These are phyloP conservation scores for Ceriops tagal DNA, from an alignment of 345 rosid species.

Conservation along the genomic window DNA sequence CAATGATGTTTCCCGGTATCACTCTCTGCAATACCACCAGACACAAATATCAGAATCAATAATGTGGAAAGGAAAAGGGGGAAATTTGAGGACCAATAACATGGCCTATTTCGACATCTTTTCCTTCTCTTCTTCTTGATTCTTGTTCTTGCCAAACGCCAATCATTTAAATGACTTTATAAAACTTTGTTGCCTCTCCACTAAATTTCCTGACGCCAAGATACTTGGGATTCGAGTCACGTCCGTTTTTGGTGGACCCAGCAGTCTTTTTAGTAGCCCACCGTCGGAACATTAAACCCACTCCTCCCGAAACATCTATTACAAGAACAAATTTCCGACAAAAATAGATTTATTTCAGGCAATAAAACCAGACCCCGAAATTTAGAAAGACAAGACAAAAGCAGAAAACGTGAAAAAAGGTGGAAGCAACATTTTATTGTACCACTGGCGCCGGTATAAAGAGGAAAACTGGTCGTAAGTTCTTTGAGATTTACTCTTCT, in stretches of 20 bases:
- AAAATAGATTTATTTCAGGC: not conserved
- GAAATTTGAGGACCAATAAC: too few species aligned
- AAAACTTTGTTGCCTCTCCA: slow-evolving; percentile 51
- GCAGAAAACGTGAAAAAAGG: not conserved
- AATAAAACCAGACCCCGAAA: not conserved
- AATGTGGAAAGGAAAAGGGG: too few species aligned
- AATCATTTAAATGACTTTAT: not conserved
- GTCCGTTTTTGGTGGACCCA: slow-evolving; percentile 85
- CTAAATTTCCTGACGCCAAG: slow-evolving; percentile 98
- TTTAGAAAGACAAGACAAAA: not conserved
- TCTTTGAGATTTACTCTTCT: slow-evolving; percentile 30
- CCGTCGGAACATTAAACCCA: slow-evolving; percentile 63
- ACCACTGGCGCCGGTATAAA: slow-evolving; percentile 21
- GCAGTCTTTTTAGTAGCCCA: slow-evolving; percentile 88
- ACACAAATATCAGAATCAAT: too few species aligned
- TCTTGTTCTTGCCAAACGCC: too few species aligned
- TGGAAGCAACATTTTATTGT: not conserved
- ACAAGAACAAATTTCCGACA: slow-evolving; percentile 2
- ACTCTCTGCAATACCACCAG: slow-evolving; percentile 41
- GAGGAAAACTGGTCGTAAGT: slow-evolving; percentile 25
- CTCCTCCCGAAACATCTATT: slow-evolving; percentile 55
- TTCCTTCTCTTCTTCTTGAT: too few species aligned
- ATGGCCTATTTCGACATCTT: too few species aligned
- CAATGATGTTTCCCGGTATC: slow-evolving; percentile 84
- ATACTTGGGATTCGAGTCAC: slow-evolving; percentile 79